A percentile compares a stretch with the other conserved stretches of the same genome.
Conservation (phyloP, 495 filamentous ascomycete species). For the Parachaetomium inaequale region DNA sequence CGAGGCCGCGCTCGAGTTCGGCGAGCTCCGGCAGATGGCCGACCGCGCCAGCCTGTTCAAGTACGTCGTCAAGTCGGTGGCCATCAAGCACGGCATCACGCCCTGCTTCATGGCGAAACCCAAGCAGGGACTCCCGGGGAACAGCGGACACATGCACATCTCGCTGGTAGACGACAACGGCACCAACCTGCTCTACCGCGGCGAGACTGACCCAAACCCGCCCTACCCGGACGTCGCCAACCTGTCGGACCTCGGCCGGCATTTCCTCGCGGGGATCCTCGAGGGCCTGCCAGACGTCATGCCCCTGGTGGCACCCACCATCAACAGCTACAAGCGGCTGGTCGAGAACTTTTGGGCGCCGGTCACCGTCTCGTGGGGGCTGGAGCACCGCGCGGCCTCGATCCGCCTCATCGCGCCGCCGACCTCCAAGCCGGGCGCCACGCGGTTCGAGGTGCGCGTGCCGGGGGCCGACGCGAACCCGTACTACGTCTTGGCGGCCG, state of each 20-base stretch:
- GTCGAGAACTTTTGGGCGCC: slow-evolving; percentile 99
- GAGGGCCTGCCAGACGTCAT: slow-evolving; percentile 91
- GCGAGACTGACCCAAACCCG: slow-evolving; percentile 62
- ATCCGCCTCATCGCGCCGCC: slow-evolving; percentile 88
- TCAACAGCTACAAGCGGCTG: slow-evolving; percentile 95
- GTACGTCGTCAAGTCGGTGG: slow-evolving; percentile 84
- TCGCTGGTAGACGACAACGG: slow-evolving; percentile 67
- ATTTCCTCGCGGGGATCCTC: slow-evolving; percentile 88
- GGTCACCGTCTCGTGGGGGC: slow-evolving; percentile 93
- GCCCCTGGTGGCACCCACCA: slow-evolving; percentile 87
- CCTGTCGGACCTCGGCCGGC: slow-evolving; percentile 83
- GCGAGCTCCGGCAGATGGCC: slow-evolving; percentile 80
- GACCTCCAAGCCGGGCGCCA: slow-evolving; percentile 74
- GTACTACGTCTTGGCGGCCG: slow-evolving; percentile 79
- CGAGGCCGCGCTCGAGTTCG: slow-evolving; percentile 89
- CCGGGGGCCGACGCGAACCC: slow-evolving; percentile 89
- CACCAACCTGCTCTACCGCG: slow-evolving; percentile 78
- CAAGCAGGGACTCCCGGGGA: slow-evolving; percentile 80
- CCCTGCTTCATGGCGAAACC: slow-evolving; percentile 99
- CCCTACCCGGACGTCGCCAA: slow-evolving; percentile 69
- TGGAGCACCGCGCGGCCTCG: slow-evolving; percentile 91
- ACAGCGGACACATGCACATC: slow-evolving; percentile 92
- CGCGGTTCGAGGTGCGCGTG: slow-evolving; percentile 87
- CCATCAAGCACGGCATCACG: slow-evolving; percentile 81
- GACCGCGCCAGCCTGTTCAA: slow-evolving; percentile 92